phyloP scores from a whole-genome alignment of 352 stramenopile genomes.

The Globisporangium cylindrosporum region DNA sequence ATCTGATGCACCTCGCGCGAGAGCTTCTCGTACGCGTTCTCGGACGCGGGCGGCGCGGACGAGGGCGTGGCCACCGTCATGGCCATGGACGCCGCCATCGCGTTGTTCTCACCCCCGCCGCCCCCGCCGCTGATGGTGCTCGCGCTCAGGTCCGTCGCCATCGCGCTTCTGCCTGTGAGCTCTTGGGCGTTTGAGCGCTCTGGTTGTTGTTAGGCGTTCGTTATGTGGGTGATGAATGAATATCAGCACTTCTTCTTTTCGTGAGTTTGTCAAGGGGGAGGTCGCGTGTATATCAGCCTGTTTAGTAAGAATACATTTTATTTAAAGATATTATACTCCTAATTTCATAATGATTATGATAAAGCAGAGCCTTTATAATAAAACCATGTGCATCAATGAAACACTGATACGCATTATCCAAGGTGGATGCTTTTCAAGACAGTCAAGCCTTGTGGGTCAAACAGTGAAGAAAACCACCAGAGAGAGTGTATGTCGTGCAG shows the following conservation, averaged over 20 bases:
- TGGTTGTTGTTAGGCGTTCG: background rate
- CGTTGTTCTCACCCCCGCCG: constrained; percentile 13
- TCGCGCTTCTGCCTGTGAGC: constrained; percentile 5
- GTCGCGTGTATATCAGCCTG: too few relatives aligned
- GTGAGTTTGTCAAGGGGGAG: constrained; percentile 2
- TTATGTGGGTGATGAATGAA: constrained; percentile 1
- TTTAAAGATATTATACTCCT: background rate
- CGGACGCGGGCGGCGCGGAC: constrained; percentile 31
- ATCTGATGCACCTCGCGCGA: constrained; percentile 89
- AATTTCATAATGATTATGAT: too few relatives aligned
- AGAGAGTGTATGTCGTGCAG: background rate
- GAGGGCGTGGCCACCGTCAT: constrained; percentile 12
- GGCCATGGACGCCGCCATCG: constrained; percentile 11
- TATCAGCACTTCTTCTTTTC: background rate
- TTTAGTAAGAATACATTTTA: too few relatives aligned
- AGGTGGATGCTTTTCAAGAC: background rate
- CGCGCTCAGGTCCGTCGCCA: constrained; percentile 53
- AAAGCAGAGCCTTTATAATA: background rate
- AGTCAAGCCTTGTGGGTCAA: background rate
- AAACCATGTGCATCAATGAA: background rate
- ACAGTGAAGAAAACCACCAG: background rate
- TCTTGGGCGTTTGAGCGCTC: background rate
- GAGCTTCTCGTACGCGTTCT: constrained; percentile 90
- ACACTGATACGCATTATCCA: background rate
- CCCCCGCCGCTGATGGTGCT: constrained; percentile 33